These are phyloP conservation scores for Cyclostephanos invisitatus DNA, from an alignment of 108 stramenopile genomes.

Conservation along the genomic window DNA sequence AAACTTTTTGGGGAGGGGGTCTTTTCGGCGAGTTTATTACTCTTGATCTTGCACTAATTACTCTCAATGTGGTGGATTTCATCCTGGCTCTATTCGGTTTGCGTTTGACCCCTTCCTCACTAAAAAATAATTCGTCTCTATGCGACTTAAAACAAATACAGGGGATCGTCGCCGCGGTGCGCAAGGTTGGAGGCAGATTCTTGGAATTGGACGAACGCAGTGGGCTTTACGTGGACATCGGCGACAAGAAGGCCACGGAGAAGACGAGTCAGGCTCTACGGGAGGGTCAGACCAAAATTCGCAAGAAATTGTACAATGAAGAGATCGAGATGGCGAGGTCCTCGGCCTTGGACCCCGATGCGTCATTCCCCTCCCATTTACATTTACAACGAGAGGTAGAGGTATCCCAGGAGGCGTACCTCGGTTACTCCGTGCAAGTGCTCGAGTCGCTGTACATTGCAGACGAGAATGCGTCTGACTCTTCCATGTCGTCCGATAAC, in stretches of 20 bases:
- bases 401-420: constrained; percentile 28
- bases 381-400: constrained; percentile 20
- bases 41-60: not conserved
- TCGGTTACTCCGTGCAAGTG: constrained; percentile 26
- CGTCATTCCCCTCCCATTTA: not conserved
- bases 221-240: constrained; percentile 36
- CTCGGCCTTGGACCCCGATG: too few relatives aligned
- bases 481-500: constrained; percentile 3
- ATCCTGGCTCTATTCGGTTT: not conserved
- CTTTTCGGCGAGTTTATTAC: not conserved
- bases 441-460: constrained; percentile 32
- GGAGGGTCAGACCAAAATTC: constrained; percentile 42
- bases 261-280: constrained; percentile 47
- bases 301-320: constrained; percentile 19
- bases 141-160: not conserved
- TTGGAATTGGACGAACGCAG: constrained; percentile 35
- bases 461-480: constrained; percentile 17
- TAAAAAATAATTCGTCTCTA: not conserved
- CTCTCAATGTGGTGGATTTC: not conserved
- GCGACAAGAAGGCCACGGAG: constrained; percentile 44
- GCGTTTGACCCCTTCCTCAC: not conserved
- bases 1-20: not conserved
- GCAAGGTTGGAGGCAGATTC: constrained; percentile 37
- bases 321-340: constrained; percentile 1
- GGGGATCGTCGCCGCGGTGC: constrained; percentile 43